Evolutionary conservation across 164 flowering plant genomes (phyloP), one percentile per base, ranked within the genome.

Genomic region (Platanus orientalis): DNA sequence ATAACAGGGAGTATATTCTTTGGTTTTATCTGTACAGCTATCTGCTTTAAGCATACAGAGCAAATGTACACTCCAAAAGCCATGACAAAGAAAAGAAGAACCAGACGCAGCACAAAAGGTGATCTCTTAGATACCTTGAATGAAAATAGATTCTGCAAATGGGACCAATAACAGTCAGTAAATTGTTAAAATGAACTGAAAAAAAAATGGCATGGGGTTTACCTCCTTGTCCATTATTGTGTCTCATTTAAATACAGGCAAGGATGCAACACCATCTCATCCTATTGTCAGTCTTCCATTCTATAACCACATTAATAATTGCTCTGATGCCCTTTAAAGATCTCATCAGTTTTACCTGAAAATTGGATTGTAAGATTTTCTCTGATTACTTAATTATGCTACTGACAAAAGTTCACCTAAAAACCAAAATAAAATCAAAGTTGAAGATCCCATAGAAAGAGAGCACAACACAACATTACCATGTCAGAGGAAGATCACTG

Each of bases 121-220:
- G 67, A 56, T 58, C 58, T 62, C 62, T 66, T 71, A 14, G 67
- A 50, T 56, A 54, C 11, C 72, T 68, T 69, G 58, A 61, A 55
- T 57, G 76, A 30, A 55, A 61, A 61, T 32, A 57, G 32, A 62
- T 44, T 69, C 76, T 73, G 76, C 76, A 61, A 52, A 57, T 12
- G 52, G 26, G 45, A 50, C 9, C 40, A 49, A 53, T 7, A 40
- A 57, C 32, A 36, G 52, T 65, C 12, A 70, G 65, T 21, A 48
- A 14, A 45, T 25, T 28, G 19, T 12, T 10, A n/a, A 45, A 23
- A 6, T 19, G 54, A 40, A 27, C 26, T 13, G 2, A 19, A 25
- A 23, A 54, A 16, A 66, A 58, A 11, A 19, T 13, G 16, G 34
- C 25, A 36, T 16, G 27, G 55, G 26, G 5, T 17, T 29, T 34